phyloP scores from a whole-genome alignment of 257 asterid species.

The Solanum okadae region DNA sequence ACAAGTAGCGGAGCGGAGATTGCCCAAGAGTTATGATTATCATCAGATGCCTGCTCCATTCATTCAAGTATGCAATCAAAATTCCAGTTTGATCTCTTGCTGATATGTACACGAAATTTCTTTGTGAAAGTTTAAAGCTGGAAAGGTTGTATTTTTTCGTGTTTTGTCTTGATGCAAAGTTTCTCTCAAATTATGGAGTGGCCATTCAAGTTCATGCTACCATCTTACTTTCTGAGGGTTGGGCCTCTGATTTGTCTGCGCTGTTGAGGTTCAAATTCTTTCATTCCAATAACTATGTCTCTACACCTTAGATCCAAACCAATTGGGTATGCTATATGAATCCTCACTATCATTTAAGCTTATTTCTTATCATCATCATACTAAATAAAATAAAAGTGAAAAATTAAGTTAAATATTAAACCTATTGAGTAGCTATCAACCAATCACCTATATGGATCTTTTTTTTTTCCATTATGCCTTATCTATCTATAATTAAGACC shows the following conservation, averaged over 20 bases:
- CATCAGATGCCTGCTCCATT: slow-evolving; percentile 99
- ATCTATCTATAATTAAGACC: not conserved
- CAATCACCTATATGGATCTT: not conserved
- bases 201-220: not conserved
- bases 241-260: not conserved
- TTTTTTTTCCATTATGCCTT: not conserved
- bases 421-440: not conserved
- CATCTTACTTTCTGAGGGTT: not conserved
- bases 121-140: not conserved
- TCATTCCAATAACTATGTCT: not conserved
- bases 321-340: not conserved
- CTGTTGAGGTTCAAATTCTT: not conserved
- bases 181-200: not conserved
- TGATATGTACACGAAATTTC: not conserved
- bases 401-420: not conserved
- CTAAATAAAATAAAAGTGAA: not conserved
- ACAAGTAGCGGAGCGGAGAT: slow-evolving; percentile 89
- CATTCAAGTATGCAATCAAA: slow-evolving; percentile 51
- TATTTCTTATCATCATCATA: not conserved
- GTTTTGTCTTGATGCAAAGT: not conserved
- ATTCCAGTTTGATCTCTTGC: not conserved
- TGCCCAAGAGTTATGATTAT: slow-evolving; percentile 93
- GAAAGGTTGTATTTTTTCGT: not conserved
- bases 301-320: not conserved
- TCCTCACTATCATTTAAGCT: not conserved